Evolutionary conservation across 345 rosid species (phyloP), one percentile per base, ranked within the genome.

Genomic region (Litchi chinensis): DNA sequence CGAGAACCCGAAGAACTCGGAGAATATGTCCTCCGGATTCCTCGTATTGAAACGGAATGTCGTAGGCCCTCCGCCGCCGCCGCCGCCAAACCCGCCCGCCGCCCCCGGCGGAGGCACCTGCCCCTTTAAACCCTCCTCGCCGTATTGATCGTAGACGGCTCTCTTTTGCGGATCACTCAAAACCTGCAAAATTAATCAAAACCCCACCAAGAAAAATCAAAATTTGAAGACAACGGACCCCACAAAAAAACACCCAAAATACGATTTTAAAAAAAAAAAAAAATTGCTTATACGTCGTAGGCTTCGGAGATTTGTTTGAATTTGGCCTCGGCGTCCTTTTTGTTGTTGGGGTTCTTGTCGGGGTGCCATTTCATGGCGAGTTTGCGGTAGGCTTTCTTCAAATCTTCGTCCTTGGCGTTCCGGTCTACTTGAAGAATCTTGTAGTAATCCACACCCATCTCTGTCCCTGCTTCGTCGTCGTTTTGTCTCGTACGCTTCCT

Each of bases 311-410:
- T 92, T 91, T 93, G 91, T 78, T 92, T 93, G 90, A 93, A 93
- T 85, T 91, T 93, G 78, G 97, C 89, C 79, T 93, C 97, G 64
- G 98, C 97, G 9, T 89, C 97, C 52, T 93, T 93, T 86, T 93
- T 92, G 85, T 75, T 86, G 79, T 79, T 92, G 85, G 95, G 98
- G 87, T 93, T 95, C 86, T 94, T 93, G 65, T 93, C 97, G 44
- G 97, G 96, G 82, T 94, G 98, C 98, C 95, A 92, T 43, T 90
- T 93, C 98, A 93, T 93, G 26, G 97, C 95, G n/a, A 92, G 93
- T 82, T 92, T 93, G 26, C 95, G 90, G 71, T 92, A 92, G 1
- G 97, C 95, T 82, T 93, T 93, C 90, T 93, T 93, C 84, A 93
- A 84, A 86, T 93, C 97, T 4, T 93, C 97, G 22, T 93, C 97